These are phyloP conservation scores for Trichoderma orchidacearum DNA, from an alignment of 495 filamentous ascomycete species.

Conservation along the genomic window DNA sequence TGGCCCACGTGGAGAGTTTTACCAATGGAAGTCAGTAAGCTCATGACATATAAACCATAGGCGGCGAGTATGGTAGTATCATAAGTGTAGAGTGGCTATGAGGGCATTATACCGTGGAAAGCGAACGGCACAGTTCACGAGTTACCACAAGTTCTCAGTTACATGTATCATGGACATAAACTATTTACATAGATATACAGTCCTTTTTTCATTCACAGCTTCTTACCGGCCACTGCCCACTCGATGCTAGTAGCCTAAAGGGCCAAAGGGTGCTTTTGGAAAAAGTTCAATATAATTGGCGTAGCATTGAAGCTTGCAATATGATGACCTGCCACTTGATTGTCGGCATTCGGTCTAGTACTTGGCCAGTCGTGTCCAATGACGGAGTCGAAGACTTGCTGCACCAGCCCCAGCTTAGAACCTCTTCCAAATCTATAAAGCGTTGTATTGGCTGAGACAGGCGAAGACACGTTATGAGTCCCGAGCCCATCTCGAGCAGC, in stretches of 20 bases:
- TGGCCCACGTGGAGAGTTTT: too few species aligned
- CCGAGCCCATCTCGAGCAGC: slow-evolving; percentile 16
- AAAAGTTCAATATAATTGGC: slow-evolving; percentile 21
- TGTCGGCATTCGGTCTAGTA: slow-evolving; percentile 20
- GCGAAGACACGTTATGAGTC: slow-evolving; percentile 9
- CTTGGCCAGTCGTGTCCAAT: slow-evolving; percentile 25
- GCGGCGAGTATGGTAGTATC: too few species aligned
- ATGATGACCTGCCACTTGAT: slow-evolving; percentile 5
- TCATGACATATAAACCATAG: too few species aligned
- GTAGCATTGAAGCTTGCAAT: slow-evolving; percentile 16
- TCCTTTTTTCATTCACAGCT: background rate
- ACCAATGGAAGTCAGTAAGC: too few species aligned
- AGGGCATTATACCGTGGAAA: too few species aligned
- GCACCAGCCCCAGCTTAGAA: slow-evolving; percentile 3
- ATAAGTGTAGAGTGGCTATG: too few species aligned
- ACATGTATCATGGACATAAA: too few species aligned
- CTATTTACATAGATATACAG: background rate
- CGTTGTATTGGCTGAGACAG: background rate
- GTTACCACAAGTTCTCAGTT: too few species aligned
- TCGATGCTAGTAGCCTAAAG: background rate
- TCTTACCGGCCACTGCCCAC: too few species aligned
- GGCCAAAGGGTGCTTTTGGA: slow-evolving; percentile 5
- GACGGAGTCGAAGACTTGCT: slow-evolving; percentile 6
- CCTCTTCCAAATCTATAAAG: background rate
- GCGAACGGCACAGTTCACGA: too few species aligned